A percentile compares a stretch with the other conserved stretches of the same genome.
These are phyloP conservation scores for Platanus orientalis DNA, from an alignment of 164 flowering plant species.

Conservation along the genomic window DNA sequence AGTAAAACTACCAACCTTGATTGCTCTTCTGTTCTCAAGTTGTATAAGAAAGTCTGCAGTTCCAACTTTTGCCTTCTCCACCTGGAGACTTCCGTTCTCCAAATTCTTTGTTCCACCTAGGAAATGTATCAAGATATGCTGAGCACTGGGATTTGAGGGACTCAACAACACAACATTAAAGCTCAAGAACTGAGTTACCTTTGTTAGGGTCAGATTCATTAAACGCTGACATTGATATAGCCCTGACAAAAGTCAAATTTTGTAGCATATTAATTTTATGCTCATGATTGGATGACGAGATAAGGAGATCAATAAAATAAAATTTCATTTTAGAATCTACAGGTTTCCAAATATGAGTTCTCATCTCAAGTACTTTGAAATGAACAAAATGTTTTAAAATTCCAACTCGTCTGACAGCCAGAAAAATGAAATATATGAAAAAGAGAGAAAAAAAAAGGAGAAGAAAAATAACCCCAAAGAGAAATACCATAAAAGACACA, in stretches of 20 bases:
- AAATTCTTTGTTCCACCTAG: conserved; percentile 28
- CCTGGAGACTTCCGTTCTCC: conserved; percentile 28
- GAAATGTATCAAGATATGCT: background rate
- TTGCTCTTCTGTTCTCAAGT: conserved; percentile 70
- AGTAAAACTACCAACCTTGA: conserved; percentile 45
- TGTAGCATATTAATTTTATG: background rate
- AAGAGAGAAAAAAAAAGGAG: background rate
- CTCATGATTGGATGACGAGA: background rate
- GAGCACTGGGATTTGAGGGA: background rate
- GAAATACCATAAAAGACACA: background rate
- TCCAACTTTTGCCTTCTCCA: conserved; percentile 51
- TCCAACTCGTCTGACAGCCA: too few relatives aligned
- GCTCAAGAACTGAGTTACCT: too few relatives aligned
- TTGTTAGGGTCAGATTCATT: conserved; percentile 5
- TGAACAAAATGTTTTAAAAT: too few relatives aligned
- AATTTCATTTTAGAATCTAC: background rate
- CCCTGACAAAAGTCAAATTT: conserved; percentile 11
- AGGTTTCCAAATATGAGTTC: too few relatives aligned
- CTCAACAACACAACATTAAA: too few relatives aligned
- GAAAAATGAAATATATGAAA: background rate
- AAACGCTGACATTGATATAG: conserved; percentile 3
- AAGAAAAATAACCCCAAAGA: background rate
- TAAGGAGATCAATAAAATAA: background rate
- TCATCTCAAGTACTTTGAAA: too few relatives aligned
- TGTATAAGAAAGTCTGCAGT: conserved; percentile 65